phyloP scores from a whole-genome alignment of 495 filamentous ascomycete species.

The Chaetomium fimeti region DNA sequence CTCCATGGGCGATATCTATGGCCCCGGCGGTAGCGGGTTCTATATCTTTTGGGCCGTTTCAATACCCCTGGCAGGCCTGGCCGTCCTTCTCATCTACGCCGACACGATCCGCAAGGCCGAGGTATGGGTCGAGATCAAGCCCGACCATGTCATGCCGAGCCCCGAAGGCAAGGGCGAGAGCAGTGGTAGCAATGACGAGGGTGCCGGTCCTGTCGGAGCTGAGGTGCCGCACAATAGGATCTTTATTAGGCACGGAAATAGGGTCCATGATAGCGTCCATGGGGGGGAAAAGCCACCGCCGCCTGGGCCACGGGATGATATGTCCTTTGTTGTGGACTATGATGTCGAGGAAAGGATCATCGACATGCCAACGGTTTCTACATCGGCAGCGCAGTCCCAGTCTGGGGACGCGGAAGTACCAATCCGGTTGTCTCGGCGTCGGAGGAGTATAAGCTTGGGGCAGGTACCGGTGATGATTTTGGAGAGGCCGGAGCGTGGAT shows the following conservation, averaged over 20 bases:
- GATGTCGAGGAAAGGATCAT: constrained; percentile 18
- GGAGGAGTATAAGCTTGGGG: constrained; percentile 1
- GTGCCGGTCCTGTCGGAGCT: background rate
- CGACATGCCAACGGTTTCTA: constrained; percentile 10
- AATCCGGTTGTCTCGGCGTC: background rate
- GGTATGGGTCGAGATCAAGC: constrained; percentile 46
- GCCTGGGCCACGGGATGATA: background rate
- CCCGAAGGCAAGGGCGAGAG: background rate
- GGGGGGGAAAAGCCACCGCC: background rate
- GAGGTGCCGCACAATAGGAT: constrained; percentile 12
- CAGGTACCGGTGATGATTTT: constrained; percentile 36
- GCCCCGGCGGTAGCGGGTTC: constrained; percentile 37
- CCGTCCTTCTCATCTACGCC: constrained; percentile 43
- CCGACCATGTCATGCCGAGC: constrained; percentile 24
- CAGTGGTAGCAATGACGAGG: background rate
- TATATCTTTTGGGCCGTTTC: constrained; percentile 44
- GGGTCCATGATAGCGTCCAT: background rate
- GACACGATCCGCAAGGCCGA: constrained; percentile 45
- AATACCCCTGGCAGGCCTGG: constrained; percentile 35
- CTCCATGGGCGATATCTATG: constrained; percentile 43
- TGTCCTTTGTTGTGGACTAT: constrained; percentile 13
- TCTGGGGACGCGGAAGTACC: constrained; percentile 19
- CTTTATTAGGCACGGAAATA: background rate
- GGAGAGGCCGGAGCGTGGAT: constrained; percentile 34
- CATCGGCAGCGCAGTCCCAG: constrained; percentile 6